These are phyloP conservation scores for Cruciata laevipes DNA, from an alignment of 257 asterid species.

Conservation along the genomic window DNA sequence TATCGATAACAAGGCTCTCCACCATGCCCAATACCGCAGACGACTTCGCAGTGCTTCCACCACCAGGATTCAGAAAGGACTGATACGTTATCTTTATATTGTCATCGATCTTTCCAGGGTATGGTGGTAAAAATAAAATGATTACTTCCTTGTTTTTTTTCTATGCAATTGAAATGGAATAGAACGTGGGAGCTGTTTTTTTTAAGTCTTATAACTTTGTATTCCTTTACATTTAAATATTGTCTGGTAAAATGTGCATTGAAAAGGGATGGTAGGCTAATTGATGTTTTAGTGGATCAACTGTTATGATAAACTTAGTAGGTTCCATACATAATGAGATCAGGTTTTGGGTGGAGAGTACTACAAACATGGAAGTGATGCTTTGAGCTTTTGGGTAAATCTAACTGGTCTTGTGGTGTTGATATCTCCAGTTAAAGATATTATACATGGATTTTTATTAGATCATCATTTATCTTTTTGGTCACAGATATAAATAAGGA, in stretches of 20 bases:
- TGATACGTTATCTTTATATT: slow-evolving; percentile 76
- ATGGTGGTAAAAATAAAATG: slow-evolving; percentile 15
- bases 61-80: slow-evolving; percentile 80
- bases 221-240: not conserved
- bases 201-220: not conserved
- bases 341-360: not conserved
- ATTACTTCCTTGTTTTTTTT: not conserved
- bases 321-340: not conserved
- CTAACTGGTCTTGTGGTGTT: not conserved
- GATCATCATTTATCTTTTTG: not conserved
- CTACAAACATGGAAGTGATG: not conserved
- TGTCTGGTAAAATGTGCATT: not conserved
- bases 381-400: not conserved
- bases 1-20: slow-evolving; percentile 71
- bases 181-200: not conserved
- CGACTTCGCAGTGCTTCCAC: slow-evolving; percentile 71
- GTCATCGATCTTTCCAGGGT: slow-evolving; percentile 85
- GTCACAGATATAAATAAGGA: not conserved
- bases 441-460: not conserved
- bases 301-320: not conserved
- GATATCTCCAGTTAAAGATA: not conserved
- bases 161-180: not conserved
- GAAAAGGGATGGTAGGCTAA: not conserved
- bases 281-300: not conserved
- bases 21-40: slow-evolving; percentile 83